A percentile compares a stretch with the other conserved stretches of the same genome.
phyloP scores from a whole-genome alignment of 441 rosid genomes.

The Pelargonium fulgidum region DNA sequence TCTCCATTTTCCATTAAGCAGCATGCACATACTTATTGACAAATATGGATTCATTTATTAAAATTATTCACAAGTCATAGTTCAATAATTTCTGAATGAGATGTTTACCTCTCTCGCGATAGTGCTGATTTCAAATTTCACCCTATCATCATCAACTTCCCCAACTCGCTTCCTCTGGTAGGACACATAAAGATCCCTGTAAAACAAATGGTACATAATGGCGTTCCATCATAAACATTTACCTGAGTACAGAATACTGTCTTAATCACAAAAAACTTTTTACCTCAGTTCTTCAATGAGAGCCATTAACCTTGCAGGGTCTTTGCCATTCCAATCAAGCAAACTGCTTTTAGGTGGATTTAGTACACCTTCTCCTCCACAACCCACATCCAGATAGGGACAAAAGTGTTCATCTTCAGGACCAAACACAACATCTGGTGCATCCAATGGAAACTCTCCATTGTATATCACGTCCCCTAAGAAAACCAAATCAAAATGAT shows the following conservation, averaged over 20 bases:
- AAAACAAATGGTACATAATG: conserved; percentile 7
- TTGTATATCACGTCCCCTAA: conserved; percentile 86
- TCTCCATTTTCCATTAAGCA: background rate
- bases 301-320: conserved; percentile 48
- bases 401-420: conserved; percentile 68
- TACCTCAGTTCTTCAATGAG: conserved; percentile 76
- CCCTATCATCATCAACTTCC: conserved; percentile 72
- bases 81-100: background rate
- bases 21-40: background rate
- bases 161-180: conserved; percentile 67
- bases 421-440: conserved; percentile 86
- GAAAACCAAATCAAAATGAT: background rate
- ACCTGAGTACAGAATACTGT: background rate
- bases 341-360: conserved; percentile 32
- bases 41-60: too few species aligned
- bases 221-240: background rate
- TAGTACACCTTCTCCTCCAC: conserved; percentile 29
- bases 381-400: conserved; percentile 31
- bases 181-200: conserved; percentile 53
- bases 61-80: background rate
- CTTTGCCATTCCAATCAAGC: conserved; percentile 63
- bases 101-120: conserved; percentile 73
- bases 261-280: conserved; percentile 12
- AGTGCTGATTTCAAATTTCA: conserved; percentile 85
- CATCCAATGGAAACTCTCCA: conserved; percentile 58